These are phyloP conservation scores for Botryotinia convoluta DNA, from an alignment of 2,329 filamentous ascomycete genomes.

Conservation along the genomic window DNA sequence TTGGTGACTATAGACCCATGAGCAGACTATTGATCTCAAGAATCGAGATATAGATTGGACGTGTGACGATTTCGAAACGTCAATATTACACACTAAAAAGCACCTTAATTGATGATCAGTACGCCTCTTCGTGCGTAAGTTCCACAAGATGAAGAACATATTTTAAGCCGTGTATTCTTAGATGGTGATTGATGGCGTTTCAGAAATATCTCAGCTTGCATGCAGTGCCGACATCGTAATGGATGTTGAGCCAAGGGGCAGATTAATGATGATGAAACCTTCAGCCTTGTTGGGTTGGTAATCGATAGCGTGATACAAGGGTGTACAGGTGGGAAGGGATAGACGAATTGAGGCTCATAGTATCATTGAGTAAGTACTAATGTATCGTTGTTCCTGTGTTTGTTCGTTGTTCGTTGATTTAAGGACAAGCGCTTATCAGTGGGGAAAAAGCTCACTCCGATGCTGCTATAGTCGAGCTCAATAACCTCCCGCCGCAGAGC, in stretches of 20 bases:
- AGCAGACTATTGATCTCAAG: constrained; percentile 21
- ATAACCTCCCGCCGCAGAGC: neutral
- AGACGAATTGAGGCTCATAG: constrained; percentile 8
- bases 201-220: constrained; percentile 18
- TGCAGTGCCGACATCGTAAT: constrained; percentile 11
- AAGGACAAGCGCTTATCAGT: constrained; percentile 9
- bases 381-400: neutral
- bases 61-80: constrained; percentile 20
- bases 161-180: constrained; percentile 9
- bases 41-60: constrained; percentile 19
- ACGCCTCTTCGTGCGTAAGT: constrained; percentile 11
- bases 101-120: constrained; percentile 16
- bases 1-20: constrained; percentile 1
- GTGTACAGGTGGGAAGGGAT: neutral
- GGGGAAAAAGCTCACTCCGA: neutral
- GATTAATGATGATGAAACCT: constrained; percentile 9
- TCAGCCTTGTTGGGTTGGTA: constrained; percentile 19
- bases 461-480: neutral
- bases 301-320: constrained; percentile 17
- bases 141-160: constrained; percentile 17
- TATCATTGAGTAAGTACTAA: constrained; percentile 1
- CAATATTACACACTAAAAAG: constrained; percentile 22
- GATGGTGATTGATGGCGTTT: constrained; percentile 20
- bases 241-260: neutral
- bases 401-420: constrained; percentile 7